These are phyloP conservation scores for Calonectria fujianensis DNA, from an alignment of 2,329 filamentous ascomycete species.

Conservation along the genomic window DNA sequence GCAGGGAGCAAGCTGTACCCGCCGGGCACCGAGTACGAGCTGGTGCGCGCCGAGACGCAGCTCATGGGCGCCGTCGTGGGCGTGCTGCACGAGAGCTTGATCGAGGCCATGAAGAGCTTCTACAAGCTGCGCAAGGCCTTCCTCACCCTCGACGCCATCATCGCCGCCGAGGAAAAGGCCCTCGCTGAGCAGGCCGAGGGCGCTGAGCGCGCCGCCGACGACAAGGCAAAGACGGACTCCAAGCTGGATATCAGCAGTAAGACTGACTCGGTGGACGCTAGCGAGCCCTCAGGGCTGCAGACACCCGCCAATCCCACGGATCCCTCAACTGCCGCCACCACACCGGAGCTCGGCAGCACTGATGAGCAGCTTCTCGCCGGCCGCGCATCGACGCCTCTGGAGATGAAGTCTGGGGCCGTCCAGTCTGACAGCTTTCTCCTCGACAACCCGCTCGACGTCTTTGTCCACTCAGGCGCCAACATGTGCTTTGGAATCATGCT, in stretches of 20 bases:
- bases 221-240: slow-evolving; percentile 53
- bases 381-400: slow-evolving; percentile 48
- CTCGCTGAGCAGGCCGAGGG: slow-evolving; percentile 49
- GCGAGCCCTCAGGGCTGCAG: slow-evolving; percentile 67
- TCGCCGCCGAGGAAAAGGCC: slow-evolving; percentile 80
- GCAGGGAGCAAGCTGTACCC: slow-evolving; percentile 77
- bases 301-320: slow-evolving; percentile 61
- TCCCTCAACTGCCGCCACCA: slow-evolving; percentile 48
- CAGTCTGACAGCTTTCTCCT: slow-evolving; percentile 79
- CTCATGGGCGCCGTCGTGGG: slow-evolving; percentile 92
- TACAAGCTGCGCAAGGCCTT: slow-evolving; percentile 95
- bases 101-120: slow-evolving; percentile 92
- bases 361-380: slow-evolving; percentile 49
- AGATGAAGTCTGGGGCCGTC: slow-evolving; percentile 58
- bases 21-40: slow-evolving; percentile 88
- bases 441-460: slow-evolving; percentile 86
- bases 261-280: slow-evolving; percentile 57
- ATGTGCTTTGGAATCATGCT: slow-evolving; percentile 93
- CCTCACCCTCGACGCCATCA: slow-evolving; percentile 85
- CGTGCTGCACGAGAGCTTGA: slow-evolving; percentile 93
- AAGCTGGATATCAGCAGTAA: slow-evolving; percentile 44
- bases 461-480: slow-evolving; percentile 91
- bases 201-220: slow-evolving; percentile 44
- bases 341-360: slow-evolving; percentile 40
- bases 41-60: slow-evolving; percentile 90